These are phyloP conservation scores for Penicillium sp. DNA, from an alignment of 2,329 filamentous ascomycete species.

Conservation along the genomic window DNA sequence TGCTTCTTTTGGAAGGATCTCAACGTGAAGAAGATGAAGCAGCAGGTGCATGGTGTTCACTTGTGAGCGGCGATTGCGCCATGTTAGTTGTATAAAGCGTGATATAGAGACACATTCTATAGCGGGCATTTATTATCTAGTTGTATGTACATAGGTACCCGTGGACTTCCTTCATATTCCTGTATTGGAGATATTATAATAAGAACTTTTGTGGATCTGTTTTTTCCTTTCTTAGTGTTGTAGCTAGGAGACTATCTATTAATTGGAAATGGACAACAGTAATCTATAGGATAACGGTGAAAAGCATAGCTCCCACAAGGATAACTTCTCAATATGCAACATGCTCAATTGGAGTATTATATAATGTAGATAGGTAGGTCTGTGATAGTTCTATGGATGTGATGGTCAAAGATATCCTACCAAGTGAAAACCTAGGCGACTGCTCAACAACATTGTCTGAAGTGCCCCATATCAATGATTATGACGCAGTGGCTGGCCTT, in stretches of 20 bases:
- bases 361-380: neutral
- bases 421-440: neutral
- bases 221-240: neutral
- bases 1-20: neutral
- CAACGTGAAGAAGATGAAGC: neutral
- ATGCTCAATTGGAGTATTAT: neutral
- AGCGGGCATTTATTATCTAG: neutral
- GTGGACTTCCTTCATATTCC: neutral
- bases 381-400: neutral
- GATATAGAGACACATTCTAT: neutral
- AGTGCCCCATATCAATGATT: constrained; percentile 40
- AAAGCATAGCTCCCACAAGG: neutral
- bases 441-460: neutral
- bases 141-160: neutral
- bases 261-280: neutral
- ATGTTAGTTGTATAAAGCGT: neutral
- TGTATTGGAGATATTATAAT: neutral
- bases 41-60: neutral
- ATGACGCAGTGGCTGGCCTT: constrained; percentile 42
- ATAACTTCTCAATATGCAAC: neutral
- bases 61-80: neutral
- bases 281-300: neutral
- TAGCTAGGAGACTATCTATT: no score
- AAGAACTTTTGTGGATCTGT: neutral
- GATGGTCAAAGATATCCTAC: neutral